Evolutionary conservation across 1,284 basidiomycete genomes (phyloP), one percentile per base, ranked within the genome.

Genomic region (Apiotrichum gamsii): DNA sequence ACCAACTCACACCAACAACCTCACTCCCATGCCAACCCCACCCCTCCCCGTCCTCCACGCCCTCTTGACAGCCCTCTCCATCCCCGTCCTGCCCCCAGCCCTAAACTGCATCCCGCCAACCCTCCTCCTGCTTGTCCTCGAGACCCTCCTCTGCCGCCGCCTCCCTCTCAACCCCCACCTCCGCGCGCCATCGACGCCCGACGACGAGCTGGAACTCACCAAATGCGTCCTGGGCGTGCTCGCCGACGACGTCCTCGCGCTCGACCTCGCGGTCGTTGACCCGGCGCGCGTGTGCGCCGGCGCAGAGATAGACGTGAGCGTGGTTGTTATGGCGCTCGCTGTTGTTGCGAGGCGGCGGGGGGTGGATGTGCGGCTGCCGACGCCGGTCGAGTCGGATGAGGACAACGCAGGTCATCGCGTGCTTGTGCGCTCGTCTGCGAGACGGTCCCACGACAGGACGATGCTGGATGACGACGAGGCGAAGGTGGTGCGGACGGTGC

Each of bases 221-320:
- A 64, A 67, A 39, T 58, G 52, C 36, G 21, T 67, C 3, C 43
- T 67, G 4, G 64, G 64, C 3, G 51, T 57, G 4, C 46, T 67
- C 21, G 58, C 52, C 2, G 52, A 54, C 43, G 64, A 65, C 25
- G 35, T 58, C 20, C 43, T 66, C 5, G 21, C 18, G 10, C 47
- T 67, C 37, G 64, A 64, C 43, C 37, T 64, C 29, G 47, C 39
- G 31, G 34, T 57, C 9, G 52, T 67, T 3, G 49, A 59, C 35
- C 62, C 62, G 1, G 23, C n/a, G 4, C 46, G 42, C 9, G 51
- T 65, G 3, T 33, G 43, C 5, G 25, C 35, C 13, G 65, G 62
- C 2, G 20, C 13, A 4, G 51, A 61, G 45, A 45, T 28, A 10
- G 57, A 60, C 29, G 29, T 65, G 43, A 52, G 49, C 4, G 57